Conservation (phyloP, 2,329 filamentous ascomycete genomes). For the Clathrospora elynae region DNA sequence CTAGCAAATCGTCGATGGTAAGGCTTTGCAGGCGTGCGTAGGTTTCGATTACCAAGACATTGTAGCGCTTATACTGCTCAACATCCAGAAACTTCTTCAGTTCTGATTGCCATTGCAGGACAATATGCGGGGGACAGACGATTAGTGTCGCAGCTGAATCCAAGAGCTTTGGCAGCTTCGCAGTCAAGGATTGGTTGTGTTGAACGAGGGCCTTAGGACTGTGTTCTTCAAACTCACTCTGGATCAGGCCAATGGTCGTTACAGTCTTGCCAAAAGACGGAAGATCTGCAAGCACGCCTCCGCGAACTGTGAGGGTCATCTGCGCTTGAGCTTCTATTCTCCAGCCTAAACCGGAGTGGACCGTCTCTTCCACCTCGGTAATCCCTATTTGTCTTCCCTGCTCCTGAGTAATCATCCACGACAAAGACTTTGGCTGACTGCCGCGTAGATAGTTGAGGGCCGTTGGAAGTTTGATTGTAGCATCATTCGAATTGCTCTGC, state of each 20-base stretch:
- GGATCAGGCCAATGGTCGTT: conserved; percentile 62
- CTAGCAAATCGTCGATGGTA: conserved; percentile 53
- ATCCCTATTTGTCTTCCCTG: conserved; percentile 21
- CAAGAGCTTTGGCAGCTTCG: conserved; percentile 38
- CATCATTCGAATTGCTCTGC: conserved; percentile 49
- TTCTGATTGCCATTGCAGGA: conserved; percentile 64
- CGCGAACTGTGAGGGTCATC: conserved; percentile 52
- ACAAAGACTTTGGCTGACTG: conserved; percentile 61
- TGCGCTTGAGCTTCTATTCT: conserved; percentile 61
- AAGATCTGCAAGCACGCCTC: conserved; percentile 67
- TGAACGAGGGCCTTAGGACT: conserved; percentile 16
- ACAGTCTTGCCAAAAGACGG: conserved; percentile 72
- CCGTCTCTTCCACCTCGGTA: conserved; percentile 62
- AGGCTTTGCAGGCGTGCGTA: conserved; percentile 48
- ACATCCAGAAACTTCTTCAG: conserved; percentile 56
- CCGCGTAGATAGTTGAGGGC: conserved; percentile 48
- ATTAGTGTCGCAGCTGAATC: conserved; percentile 64
- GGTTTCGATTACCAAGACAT: conserved; percentile 54
- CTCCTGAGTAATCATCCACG: conserved; percentile 66
- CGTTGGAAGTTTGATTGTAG: conserved; percentile 39
- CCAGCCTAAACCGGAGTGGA: conserved; percentile 59
- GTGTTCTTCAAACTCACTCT: conserved; percentile 48
- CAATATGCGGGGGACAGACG: conserved; percentile 61
- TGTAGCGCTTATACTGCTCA: conserved; percentile 40
- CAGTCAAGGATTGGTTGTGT: conserved; percentile 11